Conservation (phyloP, 208 protist genomes). For the Acanthamoeba triangularis region DNA sequence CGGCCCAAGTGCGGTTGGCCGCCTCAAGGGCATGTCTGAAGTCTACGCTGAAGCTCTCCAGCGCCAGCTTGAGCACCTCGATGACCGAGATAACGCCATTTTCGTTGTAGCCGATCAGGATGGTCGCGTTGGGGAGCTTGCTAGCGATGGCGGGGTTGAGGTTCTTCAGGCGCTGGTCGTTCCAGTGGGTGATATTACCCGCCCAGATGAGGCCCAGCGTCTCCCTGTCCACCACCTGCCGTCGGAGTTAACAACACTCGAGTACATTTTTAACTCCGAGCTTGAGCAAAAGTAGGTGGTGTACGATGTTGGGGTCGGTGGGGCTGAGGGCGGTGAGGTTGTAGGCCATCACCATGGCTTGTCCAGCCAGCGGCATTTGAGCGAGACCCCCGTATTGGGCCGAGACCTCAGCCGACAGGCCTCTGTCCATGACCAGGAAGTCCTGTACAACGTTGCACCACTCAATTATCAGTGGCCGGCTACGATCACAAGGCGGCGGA, state of each 20-base stretch:
- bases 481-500: too few relatives aligned
- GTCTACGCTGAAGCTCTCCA: slow-evolving; percentile 39
- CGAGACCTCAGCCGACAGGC: not conserved
- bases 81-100: not conserved
- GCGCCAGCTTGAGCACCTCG: not conserved
- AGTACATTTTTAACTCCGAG: not conserved
- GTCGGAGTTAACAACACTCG: not conserved
- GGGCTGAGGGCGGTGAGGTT: slow-evolving; percentile 37
- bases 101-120: slow-evolving; percentile 50
- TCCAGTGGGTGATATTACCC: slow-evolving; percentile 67
- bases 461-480: too few relatives aligned
- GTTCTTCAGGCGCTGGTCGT: not conserved
- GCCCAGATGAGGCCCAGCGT: slow-evolving; percentile 63
- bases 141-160: slow-evolving; percentile 20
- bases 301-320: slow-evolving; percentile 25
- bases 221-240: slow-evolving; percentile 31
- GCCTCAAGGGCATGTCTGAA: slow-evolving; percentile 12
- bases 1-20: slow-evolving; percentile 36
- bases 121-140: slow-evolving; percentile 37
- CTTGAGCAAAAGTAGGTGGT: too few relatives aligned
- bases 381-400: slow-evolving; percentile 2
- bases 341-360: slow-evolving; percentile 42
- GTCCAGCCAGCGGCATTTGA: not conserved
- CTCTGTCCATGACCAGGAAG: not conserved
- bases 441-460: not conserved